Evolutionary conservation across 805 yeast species (phyloP).

Genomic region (Soucietia sequanensis): DNA sequence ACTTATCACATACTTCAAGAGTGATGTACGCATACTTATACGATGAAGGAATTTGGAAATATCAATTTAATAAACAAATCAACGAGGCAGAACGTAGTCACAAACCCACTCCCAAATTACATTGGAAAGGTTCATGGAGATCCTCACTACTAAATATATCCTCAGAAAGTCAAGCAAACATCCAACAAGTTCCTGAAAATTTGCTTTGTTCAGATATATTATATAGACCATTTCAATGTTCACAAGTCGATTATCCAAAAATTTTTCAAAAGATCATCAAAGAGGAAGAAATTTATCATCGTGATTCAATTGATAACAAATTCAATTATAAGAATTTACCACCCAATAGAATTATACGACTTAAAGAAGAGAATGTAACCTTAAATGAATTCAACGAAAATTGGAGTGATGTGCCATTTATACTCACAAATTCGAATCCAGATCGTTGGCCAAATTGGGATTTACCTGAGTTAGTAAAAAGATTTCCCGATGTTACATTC

Average conservation of each 20-base stretch:
- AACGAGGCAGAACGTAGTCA: slow-evolving; percentile 8
- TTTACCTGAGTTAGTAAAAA: slow-evolving; percentile 41
- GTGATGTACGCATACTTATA: slow-evolving; percentile 68
- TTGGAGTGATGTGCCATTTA: slow-evolving; percentile 64
- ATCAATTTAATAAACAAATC: slow-evolving; percentile 37
- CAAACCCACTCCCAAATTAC: slow-evolving; percentile 12
- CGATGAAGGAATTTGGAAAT: slow-evolving; percentile 83
- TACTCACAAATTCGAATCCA: slow-evolving; percentile 35
- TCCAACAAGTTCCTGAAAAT: slow-evolving; percentile 45
- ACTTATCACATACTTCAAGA: slow-evolving; percentile 59
- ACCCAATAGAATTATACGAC: slow-evolving; percentile 51
- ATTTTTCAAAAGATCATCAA: slow-evolving; percentile 49
- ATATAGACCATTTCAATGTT: slow-evolving; percentile 80
- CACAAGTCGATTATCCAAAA: slow-evolving; percentile 60
- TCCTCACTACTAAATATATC: slow-evolving; percentile 49
- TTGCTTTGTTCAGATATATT: slow-evolving; percentile 72
- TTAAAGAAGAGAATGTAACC: slow-evolving; percentile 44
- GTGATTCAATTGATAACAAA: slow-evolving; percentile 14
- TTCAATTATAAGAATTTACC: slow-evolving; percentile 16
- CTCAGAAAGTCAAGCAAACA: slow-evolving; percentile 36
- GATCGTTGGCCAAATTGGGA: slow-evolving; percentile 70
- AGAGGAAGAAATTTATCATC: slow-evolving; percentile 40
- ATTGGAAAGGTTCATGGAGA: slow-evolving; percentile 85
- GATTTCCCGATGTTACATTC: slow-evolving; percentile 63
- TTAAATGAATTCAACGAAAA: slow-evolving; percentile 43